Conservation (phyloP, 306 rosid species). For the Lithocarpus polystachyus region DNA sequence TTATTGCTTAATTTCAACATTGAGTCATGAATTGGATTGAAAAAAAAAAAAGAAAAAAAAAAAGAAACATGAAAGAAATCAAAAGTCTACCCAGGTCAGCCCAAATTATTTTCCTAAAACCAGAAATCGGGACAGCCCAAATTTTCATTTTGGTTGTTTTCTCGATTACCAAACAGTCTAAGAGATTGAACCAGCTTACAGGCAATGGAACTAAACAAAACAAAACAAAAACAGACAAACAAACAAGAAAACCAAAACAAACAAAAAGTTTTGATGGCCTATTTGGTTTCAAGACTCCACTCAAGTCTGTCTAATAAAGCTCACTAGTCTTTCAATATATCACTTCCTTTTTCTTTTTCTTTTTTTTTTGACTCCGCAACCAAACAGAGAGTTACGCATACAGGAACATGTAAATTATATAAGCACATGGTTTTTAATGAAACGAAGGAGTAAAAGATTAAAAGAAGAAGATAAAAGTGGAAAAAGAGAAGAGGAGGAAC, state of each 20-base stretch:
- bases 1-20: too few relatives aligned
- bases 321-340: background rate
- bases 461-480: background rate
- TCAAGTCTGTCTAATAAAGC: background rate
- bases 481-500: conserved; percentile 6
- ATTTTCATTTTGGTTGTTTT: background rate
- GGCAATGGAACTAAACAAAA: too few relatives aligned
- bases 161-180: background rate
- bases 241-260: background rate
- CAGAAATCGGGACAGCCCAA: background rate
- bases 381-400: background rate
- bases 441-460: too few relatives aligned
- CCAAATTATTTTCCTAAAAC: background rate
- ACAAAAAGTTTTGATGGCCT: background rate
- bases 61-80: too few relatives aligned
- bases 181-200: background rate
- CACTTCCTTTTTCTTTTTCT: background rate
- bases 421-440: background rate
- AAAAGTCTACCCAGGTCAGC: too few relatives aligned
- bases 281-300: background rate
- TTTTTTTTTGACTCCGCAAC: background rate
- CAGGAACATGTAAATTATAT: background rate
- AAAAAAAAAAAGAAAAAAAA: too few relatives aligned
- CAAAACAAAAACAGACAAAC: background rate
- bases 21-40: too few relatives aligned